Evolutionary conservation across 2,329 filamentous ascomycete species (phyloP).

Genomic region (Pseudofabraea citricarpa): DNA sequence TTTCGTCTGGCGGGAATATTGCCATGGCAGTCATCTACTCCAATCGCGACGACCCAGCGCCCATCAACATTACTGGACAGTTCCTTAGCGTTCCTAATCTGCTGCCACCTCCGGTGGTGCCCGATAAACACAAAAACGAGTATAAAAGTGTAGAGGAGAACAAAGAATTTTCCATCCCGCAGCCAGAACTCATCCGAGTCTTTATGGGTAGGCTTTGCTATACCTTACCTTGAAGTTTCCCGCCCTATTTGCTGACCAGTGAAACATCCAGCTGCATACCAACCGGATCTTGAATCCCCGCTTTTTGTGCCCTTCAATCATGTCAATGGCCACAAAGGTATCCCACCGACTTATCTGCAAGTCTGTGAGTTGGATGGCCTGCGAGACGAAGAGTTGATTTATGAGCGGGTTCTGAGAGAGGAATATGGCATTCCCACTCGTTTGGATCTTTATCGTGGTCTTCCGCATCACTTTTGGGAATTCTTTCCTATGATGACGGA

Average conservation of each 20-base stretch:
- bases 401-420: slow-evolving; percentile 39
- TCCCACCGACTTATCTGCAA: slow-evolving; percentile 43
- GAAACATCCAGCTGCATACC: not conserved
- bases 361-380: slow-evolving; percentile 43
- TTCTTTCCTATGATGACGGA: slow-evolving; percentile 16
- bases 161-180: slow-evolving; percentile 27
- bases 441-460: slow-evolving; percentile 21
- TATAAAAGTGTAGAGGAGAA: slow-evolving; percentile 35
- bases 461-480: slow-evolving; percentile 21
- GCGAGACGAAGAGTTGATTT: slow-evolving; percentile 46
- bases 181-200: slow-evolving; percentile 18
- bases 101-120: not conserved
- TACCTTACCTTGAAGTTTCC: not conserved
- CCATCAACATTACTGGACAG: slow-evolving; percentile 38
- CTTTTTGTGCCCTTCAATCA: not conserved
- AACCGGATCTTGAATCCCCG: not conserved
- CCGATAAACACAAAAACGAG: slow-evolving; percentile 29
- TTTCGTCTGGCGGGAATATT: slow-evolving; percentile 37
- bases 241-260: not conserved
- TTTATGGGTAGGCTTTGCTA: slow-evolving; percentile 8
- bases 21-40: slow-evolving; percentile 30
- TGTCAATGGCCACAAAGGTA: slow-evolving; percentile 16
- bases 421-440: slow-evolving; percentile 23
- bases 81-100: slow-evolving; percentile 36
- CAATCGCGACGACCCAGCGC: slow-evolving; percentile 32